A percentile compares a stretch with the other conserved stretches of the same genome.
These are phyloP conservation scores for Barnettozyma populi DNA, from an alignment of 805 yeast species.

Conservation along the genomic window DNA sequence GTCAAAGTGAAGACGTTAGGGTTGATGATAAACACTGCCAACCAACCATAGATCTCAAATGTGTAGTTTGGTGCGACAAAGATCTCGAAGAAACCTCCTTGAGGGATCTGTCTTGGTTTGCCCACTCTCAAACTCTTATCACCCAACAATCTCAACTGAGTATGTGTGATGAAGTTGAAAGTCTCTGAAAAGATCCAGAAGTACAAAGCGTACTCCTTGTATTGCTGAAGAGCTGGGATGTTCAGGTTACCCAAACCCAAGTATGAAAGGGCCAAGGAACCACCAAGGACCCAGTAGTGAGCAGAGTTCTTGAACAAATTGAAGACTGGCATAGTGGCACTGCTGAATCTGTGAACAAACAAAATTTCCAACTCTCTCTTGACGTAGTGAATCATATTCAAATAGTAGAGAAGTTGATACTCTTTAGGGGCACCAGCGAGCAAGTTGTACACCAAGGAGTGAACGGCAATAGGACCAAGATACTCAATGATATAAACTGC, in stretches of 20 bases:
- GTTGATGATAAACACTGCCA: slow-evolving; percentile 59
- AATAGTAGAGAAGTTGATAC: slow-evolving; percentile 28
- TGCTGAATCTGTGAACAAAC: slow-evolving; percentile 78
- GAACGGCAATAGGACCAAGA: slow-evolving; percentile 81
- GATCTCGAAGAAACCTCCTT: slow-evolving; percentile 74
- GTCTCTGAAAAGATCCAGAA: slow-evolving; percentile 48
- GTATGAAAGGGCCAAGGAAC: slow-evolving; percentile 47
- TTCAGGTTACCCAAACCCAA: slow-evolving; percentile 55
- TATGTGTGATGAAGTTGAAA: slow-evolving; percentile 70
- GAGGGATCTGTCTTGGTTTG: slow-evolving; percentile 39
- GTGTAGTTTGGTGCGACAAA: slow-evolving; percentile 94
- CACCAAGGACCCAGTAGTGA: slow-evolving; percentile 93
- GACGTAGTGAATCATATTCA: slow-evolving; percentile 69
- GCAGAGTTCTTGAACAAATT: slow-evolving; percentile 83
- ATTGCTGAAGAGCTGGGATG: slow-evolving; percentile 49
- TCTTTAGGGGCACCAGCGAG: slow-evolving; percentile 21
- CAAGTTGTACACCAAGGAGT: slow-evolving; percentile 56
- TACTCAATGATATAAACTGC: slow-evolving; percentile 87
- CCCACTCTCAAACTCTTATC: slow-evolving; percentile 31
- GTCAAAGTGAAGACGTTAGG: slow-evolving; percentile 74
- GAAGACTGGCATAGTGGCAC: slow-evolving; percentile 87
- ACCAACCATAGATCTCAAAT: slow-evolving; percentile 79
- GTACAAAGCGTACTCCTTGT: slow-evolving; percentile 14
- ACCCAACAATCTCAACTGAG: slow-evolving; percentile 51
- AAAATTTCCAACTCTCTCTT: slow-evolving; percentile 89